A percentile compares a stretch with the other conserved stretches of the same genome.
Conservation (phyloP, 805 yeast species). For the Grigorovia transvaalensis region DNA sequence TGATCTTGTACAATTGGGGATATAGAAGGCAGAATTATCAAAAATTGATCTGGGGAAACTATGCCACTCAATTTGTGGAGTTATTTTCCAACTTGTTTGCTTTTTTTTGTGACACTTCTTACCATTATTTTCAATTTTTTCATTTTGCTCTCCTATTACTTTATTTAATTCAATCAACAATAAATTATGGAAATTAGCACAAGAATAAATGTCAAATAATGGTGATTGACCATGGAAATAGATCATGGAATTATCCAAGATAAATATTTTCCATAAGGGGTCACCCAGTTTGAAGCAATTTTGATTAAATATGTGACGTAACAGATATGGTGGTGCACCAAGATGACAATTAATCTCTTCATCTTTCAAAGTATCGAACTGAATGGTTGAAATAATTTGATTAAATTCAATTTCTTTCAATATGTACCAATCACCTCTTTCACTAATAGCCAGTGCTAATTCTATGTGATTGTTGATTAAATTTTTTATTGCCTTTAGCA, state of each 20-base stretch:
- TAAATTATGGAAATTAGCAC: constrained; percentile 21
- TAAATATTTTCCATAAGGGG: constrained; percentile 22
- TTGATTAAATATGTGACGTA: constrained; percentile 22
- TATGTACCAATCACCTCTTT: constrained; percentile 15
- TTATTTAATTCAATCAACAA: constrained; percentile 14
- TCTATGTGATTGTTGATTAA: constrained; percentile 17
- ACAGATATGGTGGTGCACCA: constrained; percentile 22
- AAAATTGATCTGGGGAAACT: constrained; percentile 19
- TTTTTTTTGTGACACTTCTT: neutral
- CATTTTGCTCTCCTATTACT: neutral
- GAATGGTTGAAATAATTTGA: constrained; percentile 19
- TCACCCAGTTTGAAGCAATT: constrained; percentile 14
- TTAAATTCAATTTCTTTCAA: constrained; percentile 11
- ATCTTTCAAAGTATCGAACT: constrained; percentile 18
- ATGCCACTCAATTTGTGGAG: neutral
- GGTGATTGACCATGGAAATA: constrained; percentile 26
- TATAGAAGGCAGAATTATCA: constrained; percentile 17
- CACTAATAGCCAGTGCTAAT: constrained; percentile 17
- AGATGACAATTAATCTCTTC: constrained; percentile 19
- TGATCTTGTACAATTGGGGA: constrained; percentile 17
- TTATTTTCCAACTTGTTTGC: constrained; percentile 2
- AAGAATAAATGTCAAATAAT: constrained; percentile 24
- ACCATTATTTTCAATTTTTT: neutral
- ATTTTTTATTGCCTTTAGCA: constrained; percentile 15
- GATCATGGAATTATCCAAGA: constrained; percentile 19